Base-by-base conservation (phyloP, 768 basidiomycete species). In the Amanita jacksonii region DNA sequence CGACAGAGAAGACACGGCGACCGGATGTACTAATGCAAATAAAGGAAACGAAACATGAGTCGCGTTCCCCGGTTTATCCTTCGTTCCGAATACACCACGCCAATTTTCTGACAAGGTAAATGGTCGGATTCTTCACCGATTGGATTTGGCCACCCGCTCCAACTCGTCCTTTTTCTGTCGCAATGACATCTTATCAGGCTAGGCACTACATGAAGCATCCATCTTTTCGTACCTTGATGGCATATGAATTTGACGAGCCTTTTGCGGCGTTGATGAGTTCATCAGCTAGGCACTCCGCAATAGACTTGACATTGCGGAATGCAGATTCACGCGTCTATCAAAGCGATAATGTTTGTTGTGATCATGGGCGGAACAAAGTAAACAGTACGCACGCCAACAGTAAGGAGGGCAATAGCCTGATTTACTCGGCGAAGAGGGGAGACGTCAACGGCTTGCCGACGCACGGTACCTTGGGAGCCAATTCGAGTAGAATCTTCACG, bases 211-310 rank as follows among this genome's bases (percentile, higher is more conserved):
- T n/a, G 4, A n/a, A 16, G 10, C 16, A 19, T 16, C n/a, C 16
- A 30, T 10, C 12, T 16, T 24, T 24, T 57, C 68, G 36, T 35
- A 87, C 86, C 88, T 97, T 98, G 78, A 99, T 99, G 50, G 94
- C 94, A 64, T 98, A 99, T 44, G 94, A 98, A 85, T 99, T 99
- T 60, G 93, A 97, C 39, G 96, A 98, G 52, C 96, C 96, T 75
- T 99, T 98, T 53, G 94, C 96, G 43, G 96, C 96, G 66, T 99
- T 99, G 78, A 98, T 97, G 60, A 98, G 85, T 67, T 99, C 96
- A 64, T 98, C 96, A 49, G 96, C 94, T 42, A 98, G 78, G 70
- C 94, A 97, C 72, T 98, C 94, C 49, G 96, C 92, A 57, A 99
- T 85, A 49, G 92, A 96, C 70, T 99, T 99, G 58, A 97, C 89